Evolutionary conservation across 148 eudicot genomes (phyloP).

Genomic region (Rhododendron kiyosumense): DNA sequence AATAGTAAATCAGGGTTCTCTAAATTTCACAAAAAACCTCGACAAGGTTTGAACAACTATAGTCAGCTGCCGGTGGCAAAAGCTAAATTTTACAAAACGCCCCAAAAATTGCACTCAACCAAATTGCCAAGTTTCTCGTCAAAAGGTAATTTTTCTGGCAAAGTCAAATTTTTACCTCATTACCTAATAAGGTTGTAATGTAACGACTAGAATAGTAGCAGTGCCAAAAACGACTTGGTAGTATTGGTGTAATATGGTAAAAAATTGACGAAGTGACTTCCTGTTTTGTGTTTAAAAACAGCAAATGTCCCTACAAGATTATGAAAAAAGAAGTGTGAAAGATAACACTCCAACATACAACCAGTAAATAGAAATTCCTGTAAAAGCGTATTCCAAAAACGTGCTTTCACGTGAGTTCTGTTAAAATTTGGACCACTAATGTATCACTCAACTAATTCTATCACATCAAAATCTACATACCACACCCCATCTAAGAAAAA

Average conservation of each 20-base stretch:
- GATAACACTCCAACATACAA: not conserved
- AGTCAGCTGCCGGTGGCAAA: not conserved
- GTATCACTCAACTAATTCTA: not conserved
- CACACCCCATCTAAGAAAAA: not conserved
- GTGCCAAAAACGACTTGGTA: not conserved
- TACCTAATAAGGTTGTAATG: not conserved
- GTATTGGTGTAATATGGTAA: not conserved
- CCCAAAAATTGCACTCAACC: not conserved
- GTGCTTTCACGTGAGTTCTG: not conserved
- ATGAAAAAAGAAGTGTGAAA: not conserved
- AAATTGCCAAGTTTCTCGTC: not conserved
- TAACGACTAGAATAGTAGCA: not conserved
- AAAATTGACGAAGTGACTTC: not conserved
- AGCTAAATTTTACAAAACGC: not conserved
- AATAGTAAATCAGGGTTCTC: not conserved
- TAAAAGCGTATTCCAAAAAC: not conserved
- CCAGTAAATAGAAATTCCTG: not conserved
- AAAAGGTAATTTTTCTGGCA: not conserved
- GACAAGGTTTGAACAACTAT: not conserved
- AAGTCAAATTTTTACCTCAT: not conserved
- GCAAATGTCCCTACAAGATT: not conserved
- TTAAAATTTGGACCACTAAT: not conserved
- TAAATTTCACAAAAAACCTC: not conserved
- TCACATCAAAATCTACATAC: not conserved
- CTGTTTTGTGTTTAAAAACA: not conserved